Evolutionary conservation across 164 flowering plant species (phyloP), one percentile per base, ranked within the genome.

Genomic region (Magnolia officinalis): DNA sequence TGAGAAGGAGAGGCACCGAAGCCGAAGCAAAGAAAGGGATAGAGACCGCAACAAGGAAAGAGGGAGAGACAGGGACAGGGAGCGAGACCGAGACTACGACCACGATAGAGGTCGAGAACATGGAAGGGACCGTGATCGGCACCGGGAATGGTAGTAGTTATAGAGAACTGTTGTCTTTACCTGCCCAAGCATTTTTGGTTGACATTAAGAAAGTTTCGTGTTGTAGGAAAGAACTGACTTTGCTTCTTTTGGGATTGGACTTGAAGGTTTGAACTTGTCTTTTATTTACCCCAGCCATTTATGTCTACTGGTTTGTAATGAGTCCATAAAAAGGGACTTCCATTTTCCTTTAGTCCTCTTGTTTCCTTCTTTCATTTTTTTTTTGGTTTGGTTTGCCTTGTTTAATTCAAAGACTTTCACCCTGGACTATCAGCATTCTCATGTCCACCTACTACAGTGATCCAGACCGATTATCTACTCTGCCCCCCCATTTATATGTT

Each of bases 21-120:
- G 95, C 73, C 67, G 81, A 37, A 83, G 86, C 79, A 79, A 89
- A 80, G 90, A 92, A 74, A 84, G 93, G 76, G 94, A 89, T 49
- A 77, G 92, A 66, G 86, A 83, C 20, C 64, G 83, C 29, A 85
- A 67, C 6, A 69, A 70, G 20, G 82, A 78, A 9, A 70, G 81
- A 50, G 83, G 83, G 7, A 85, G 84, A 70, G 83, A 85, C 26
- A 71, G 91, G 50, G 70, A 64, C 26, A 80, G 82, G 75, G 89
- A 89, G 63, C 82, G 91, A 58, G 87, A 87, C 31, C 77, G 84
- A 72, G 86, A 78, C 67, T 79, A 80, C 55, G 85, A 81, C 68
- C 67, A 86, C 72, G 91, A 89, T 75, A 75, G 86, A 72, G 88
- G 85, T 67, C 81, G 91, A 77, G 90, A 90, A 24, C 83, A 84